Evolutionary conservation across 2,329 filamentous ascomycete species (phyloP), one percentile per base, ranked within the genome.

Genomic region (Apiospora phragmitis): DNA sequence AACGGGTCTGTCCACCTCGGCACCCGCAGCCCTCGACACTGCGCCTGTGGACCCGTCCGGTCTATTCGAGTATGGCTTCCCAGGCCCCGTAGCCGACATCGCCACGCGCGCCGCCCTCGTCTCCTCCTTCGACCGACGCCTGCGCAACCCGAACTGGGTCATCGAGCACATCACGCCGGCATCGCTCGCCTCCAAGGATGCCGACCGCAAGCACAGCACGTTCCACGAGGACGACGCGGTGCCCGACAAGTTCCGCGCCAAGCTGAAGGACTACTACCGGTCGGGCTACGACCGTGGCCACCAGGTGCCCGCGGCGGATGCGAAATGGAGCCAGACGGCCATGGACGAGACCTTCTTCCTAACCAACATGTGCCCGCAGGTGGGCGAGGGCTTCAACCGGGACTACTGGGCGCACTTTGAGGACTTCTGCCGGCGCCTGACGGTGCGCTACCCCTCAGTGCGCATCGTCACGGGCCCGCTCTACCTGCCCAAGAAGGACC

Each of bases 391-490:
- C 71, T 99, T 99, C 87, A 99, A 99, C 85, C 89, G 96, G 68
- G 96, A 99, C 84, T 99, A 99, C 88, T 99, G 96, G 96, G 93
- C 96, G 47, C 96, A 99, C 81, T 95, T 99, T 75, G 96, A 99
- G 84, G 95, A 98, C 79, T 99, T 98, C 79, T 98, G 95, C 83
- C 90, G 96, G 12, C 87, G 94, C 24, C 86, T 99, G 74, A 95
- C 95, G 0, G 83, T 86, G 65, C 88, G 85, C 69, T 99, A 98
- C 79, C 95, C 95, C 0, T 93, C 89, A 55, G 95, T 99, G 35
- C 89, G 96, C 73, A 92, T 98, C 75, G 94, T 98, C 70, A 99
- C 96, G 0, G 96, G 96, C 0, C 96, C 96, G 3, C 83, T 99
- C 59, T 99, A 99, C 83, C 88, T 99, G 29, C 96, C 96, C 12